Evolutionary conservation across 2,329 filamentous ascomycete genomes (phyloP), one percentile per base, ranked within the genome.

Genomic region (Penicillium hordei): DNA sequence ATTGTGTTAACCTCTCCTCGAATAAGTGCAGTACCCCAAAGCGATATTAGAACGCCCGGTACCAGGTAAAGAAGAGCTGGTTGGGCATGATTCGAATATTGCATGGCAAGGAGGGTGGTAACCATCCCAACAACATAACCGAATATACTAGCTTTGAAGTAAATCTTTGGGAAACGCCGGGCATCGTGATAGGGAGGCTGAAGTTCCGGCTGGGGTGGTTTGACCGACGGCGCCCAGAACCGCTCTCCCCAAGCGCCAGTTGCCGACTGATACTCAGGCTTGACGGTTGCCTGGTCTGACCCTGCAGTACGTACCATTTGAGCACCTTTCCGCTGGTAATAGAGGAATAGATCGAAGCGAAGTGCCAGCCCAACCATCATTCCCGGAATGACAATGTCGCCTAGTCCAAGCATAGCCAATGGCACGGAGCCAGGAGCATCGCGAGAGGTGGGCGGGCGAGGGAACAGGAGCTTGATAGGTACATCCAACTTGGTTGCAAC

Each of bases 1-100:
- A 97, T 88, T 42, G 86, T 75, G 50, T 79, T 80, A 2, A 93
- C 62, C 69, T 97, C 92, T 2, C 91, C 89, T 12, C 87, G 84
- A 19, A 82, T 71, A 5, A 87, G 65, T 0, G 89, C 93, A 2
- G 89, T 94, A 4, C 86, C 74, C 89, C 91, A 95, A 1, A 94
- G 71, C 1, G 88, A 83, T 1, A 83, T 80, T 5, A 97, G 77
- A 0, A 97, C 91, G 0, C 90, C 88, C 0, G 93, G 93, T 0
- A 97, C 94, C 7, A 99, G 85, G 71, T 97, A 97, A 15, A 99
- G 79, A 33, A 99, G 81, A 8, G 94, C 93, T 0, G 93, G 93
- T 71, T 99, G 93, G 3, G 90, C 91, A 61, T 91, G 91, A 46
- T 88, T 83, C 68, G 86, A 94, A 10, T 91, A 77, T 49, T 92